These are phyloP conservation scores for Kodamaea nitidulidarum DNA, from an alignment of 805 yeast species.

Conservation along the genomic window DNA sequence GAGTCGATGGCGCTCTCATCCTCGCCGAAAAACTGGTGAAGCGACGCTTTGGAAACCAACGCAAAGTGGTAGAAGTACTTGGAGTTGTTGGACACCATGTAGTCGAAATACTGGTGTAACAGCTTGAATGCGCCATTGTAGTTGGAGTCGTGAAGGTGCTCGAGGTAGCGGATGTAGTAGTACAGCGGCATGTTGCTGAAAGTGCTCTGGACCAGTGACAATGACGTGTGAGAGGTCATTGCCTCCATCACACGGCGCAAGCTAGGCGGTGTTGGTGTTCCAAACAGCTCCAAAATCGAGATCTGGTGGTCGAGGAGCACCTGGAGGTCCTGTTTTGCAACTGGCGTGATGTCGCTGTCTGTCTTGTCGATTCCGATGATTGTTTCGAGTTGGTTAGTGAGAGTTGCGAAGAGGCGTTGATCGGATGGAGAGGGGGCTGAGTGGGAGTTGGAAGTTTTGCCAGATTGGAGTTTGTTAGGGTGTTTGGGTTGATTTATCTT, in stretches of 20 bases:
- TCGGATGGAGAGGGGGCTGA: too few species aligned
- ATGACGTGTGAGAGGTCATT: conserved; percentile 45
- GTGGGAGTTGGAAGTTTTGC: too few species aligned
- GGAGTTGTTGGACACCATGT: conserved; percentile 64
- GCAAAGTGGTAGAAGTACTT: conserved; percentile 74
- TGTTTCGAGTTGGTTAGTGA: conserved; percentile 1
- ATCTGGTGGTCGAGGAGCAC: conserved; percentile 52
- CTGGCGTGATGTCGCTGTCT: conserved; percentile 23
- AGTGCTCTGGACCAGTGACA: conserved; percentile 29
- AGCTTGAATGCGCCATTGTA: conserved; percentile 53
- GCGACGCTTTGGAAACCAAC: conserved; percentile 62
- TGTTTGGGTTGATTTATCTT: too few species aligned
- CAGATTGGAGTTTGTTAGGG: too few species aligned
- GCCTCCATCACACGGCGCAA: conserved; percentile 39
- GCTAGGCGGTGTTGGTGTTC: conserved; percentile 46
- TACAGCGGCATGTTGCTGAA: conserved; percentile 34
- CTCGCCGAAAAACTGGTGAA: conserved; percentile 66
- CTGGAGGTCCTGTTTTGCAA: conserved; percentile 51
- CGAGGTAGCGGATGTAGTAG: conserved; percentile 58
- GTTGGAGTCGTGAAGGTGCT: conserved; percentile 53
- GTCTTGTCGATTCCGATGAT: conserved; percentile 4
- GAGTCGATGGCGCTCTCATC: conserved; percentile 69
- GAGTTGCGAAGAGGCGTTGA: neutral
- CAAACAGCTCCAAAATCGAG: conserved; percentile 46
- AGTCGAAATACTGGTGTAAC: conserved; percentile 64